Evolutionary conservation across 2,329 filamentous ascomycete species (phyloP).

Genomic region (Alternaria viburni): DNA sequence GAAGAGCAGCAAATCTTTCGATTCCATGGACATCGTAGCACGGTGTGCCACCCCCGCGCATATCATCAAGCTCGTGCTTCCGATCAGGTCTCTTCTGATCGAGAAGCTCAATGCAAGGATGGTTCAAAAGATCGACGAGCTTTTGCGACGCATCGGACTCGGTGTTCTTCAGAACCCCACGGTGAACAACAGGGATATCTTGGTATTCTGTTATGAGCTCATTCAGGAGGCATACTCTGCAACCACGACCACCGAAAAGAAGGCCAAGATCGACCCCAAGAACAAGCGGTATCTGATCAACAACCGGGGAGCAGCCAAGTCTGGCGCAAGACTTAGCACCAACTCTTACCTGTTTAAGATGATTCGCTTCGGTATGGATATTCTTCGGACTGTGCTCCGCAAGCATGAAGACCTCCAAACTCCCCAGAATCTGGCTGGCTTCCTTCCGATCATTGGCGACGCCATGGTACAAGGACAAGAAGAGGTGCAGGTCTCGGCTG

Average conservation of each 20-base stretch:
- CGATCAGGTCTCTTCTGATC: constrained; percentile 77
- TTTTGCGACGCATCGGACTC: constrained; percentile 80
- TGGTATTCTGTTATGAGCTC: constrained; percentile 95
- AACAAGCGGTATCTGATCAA: constrained; percentile 80
- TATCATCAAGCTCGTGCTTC: constrained; percentile 76
- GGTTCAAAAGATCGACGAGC: constrained; percentile 87
- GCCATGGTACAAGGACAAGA: constrained; percentile 83
- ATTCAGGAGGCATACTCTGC: constrained; percentile 84
- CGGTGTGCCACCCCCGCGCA: constrained; percentile 78
- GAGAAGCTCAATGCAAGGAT: constrained; percentile 85
- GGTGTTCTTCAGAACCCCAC: constrained; percentile 84
- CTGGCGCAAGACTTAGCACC: constrained; percentile 71
- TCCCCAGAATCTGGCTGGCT: constrained; percentile 78
- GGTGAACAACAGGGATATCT: constrained; percentile 77
- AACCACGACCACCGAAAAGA: constrained; percentile 53
- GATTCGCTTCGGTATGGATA: constrained; percentile 83
- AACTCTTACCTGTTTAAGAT: constrained; percentile 88
- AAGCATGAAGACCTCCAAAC: constrained; percentile 85
- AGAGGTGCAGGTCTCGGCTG: constrained; percentile 87
- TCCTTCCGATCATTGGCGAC: constrained; percentile 88
- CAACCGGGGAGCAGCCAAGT: constrained; percentile 75
- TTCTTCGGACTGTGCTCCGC: constrained; percentile 82
- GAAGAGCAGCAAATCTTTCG: constrained; percentile 96
- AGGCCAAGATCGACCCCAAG: constrained; percentile 44
- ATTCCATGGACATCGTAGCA: constrained; percentile 93